phyloP scores from a whole-genome alignment of 495 filamentous ascomycete genomes.

The Aspergillus asperescens region DNA sequence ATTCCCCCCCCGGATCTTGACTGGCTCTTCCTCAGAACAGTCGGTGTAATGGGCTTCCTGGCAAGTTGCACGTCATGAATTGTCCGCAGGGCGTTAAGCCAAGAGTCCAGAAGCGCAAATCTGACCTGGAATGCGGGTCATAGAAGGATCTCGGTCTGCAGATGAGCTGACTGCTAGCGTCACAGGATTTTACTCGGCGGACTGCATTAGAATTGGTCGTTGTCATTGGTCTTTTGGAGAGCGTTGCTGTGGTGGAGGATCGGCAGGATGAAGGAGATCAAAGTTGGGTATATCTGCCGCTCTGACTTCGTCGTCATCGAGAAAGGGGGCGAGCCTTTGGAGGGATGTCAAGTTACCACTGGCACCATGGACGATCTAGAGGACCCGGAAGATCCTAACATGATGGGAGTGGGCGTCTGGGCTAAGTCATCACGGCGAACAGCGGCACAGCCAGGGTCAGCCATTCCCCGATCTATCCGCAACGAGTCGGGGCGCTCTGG shows the following conservation, averaged over 20 bases:
- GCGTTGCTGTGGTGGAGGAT: too few species aligned
- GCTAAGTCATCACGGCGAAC: too few species aligned
- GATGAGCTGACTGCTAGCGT: slow-evolving; percentile 1
- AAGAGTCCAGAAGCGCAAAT: neutral
- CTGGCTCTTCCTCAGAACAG: neutral
- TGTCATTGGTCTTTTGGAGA: neutral
- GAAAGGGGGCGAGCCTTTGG: too few species aligned
- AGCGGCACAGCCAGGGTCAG: neutral
- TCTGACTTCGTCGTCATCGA: too few species aligned
- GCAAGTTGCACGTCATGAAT: neutral
- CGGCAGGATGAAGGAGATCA: too few species aligned
- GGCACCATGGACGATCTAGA: too few species aligned
- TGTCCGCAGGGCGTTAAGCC: neutral
- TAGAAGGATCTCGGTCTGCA: neutral
- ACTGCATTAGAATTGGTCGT: neutral
- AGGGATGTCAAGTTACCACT: too few species aligned
- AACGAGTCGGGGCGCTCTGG: neutral
- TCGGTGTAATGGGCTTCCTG: neutral
- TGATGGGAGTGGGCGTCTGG: too few species aligned
- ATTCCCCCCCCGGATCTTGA: neutral
- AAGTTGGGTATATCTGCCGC: too few species aligned
- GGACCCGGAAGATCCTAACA: too few species aligned
- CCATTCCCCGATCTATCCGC: too few species aligned
- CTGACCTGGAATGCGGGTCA: neutral
- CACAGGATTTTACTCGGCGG: neutral